Base-by-base conservation (phyloP, 108 stramenopile species). In the Cyclostephanos tholiformis region DNA sequence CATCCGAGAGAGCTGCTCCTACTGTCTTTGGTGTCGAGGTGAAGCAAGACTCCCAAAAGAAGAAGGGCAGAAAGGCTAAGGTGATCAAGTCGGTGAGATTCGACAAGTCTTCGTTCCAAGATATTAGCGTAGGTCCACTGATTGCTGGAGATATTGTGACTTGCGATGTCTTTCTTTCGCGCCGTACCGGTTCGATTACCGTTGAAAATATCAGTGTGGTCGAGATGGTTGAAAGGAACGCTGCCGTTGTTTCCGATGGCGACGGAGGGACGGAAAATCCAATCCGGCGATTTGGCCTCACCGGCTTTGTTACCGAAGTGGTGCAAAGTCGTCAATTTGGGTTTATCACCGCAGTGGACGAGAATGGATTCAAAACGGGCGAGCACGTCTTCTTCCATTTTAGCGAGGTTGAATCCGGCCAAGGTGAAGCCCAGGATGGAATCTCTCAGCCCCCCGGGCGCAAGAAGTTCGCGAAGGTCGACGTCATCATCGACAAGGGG, bases 281-380 rank as follows among this genome's bases (percentile, higher is more conserved):
- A 4, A 63, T 12, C 12, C n/a, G 41, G 32, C 70, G 36, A 44
- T 65, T 63, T 46, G 48, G 29, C 63, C 82, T 88, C 55, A 22
- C 80, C 50, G 91, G 91, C 4, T 57, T 91, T 68, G 88, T 93
- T 6, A 77, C 88, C n/a, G 88, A 91, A 57, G 85, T 91, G 41
- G 84, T 88, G 19, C 62, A 76, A 0, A 80, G 67, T 30, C 75
- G 92, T 26, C 82, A 89, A 44, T 91, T 93, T 75, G 92, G 92
- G 19, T 93, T 93, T 56, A 91, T 93, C 48, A 73, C 88, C 50
- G 84, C 85, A 7, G 52, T 90, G 23, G 89, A 93, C 66, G 87
- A 88, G 19, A 74, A 82, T 32, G 88, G 86, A 25, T 65, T 76
- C 11, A 84, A 84, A 49, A 79, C 76, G 50, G 77, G 73, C 60